Percentiles rank a stretch among this genome's conserved stretches.
Conservation (phyloP, 208 protist species). For the Tritrichomonas musculus region DNA sequence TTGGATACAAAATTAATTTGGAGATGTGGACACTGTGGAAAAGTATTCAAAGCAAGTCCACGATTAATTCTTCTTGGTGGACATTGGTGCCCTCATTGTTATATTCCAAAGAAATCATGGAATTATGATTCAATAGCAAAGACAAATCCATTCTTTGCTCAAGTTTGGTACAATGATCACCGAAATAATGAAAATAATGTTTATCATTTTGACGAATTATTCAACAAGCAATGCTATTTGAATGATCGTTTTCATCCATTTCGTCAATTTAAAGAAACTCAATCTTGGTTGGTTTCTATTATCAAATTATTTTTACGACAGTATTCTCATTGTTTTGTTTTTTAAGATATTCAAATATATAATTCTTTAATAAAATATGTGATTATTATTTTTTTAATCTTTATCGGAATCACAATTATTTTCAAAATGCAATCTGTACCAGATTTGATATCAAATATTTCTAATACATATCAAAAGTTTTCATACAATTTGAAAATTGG, state of each 20-base stretch:
- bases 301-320: too few species aligned
- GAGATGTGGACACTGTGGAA: neutral
- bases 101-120: neutral
- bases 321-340: too few species aligned
- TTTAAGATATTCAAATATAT: too few species aligned
- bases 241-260: neutral
- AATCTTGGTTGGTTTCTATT: too few species aligned
- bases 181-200: neutral
- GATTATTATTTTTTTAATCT: too few species aligned
- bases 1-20: neutral
- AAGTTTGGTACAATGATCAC: neutral
- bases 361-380: too few species aligned
- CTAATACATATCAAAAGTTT: too few species aligned
- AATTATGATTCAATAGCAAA: neutral
- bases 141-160: neutral
- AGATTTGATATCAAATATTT: too few species aligned
- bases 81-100: slow-evolving; percentile 9
- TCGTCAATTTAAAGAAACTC: too few species aligned
- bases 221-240: neutral
- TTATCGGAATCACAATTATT: too few species aligned
- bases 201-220: neutral
- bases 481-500: too few species aligned
- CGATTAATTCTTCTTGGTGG: neutral
- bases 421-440: too few species aligned
- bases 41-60: neutral